Evolutionary conservation across 805 yeast species (phyloP), one percentile per base, ranked within the genome.

Genomic region (Candida argentea): DNA sequence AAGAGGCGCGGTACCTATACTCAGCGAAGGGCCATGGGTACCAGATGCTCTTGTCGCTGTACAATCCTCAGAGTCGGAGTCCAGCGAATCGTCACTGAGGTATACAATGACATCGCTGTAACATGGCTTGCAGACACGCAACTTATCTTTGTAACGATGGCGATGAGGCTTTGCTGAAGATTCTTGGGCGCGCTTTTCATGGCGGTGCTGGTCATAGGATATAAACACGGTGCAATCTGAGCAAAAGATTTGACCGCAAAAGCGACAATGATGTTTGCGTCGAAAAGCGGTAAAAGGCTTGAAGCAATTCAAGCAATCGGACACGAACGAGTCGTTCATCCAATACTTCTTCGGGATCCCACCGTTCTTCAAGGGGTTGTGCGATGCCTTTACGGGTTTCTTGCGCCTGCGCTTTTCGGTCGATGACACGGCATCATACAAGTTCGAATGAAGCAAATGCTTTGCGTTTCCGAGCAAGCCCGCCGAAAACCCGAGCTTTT

Each of bases 181-280:
- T n/a, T 31, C 24, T 10, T 24, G 15, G 19, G 28, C 18, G 22
- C 39, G 50, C 24, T 63, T 32, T 31, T 59, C 60, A 29, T 56
- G 61, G 29, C 57, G 58, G 34, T 61, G 65, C 34, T 60, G 62
- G 20, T 27, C 91, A 84, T 34, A 80, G 44, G 43, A 84, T 57
- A 43, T 59, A 41, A 85, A 69, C 3, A 70, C 56, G 0, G 95
- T 84, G 51, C 98, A 89, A 6, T 68, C 65, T 24, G 80, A 67
- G 52, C 98, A 89, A 46, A 87, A 89, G 27, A 89, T 87, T 50
- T 87, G 95, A 2, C 98, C 98, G 55, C 98, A 89, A 20, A 89
- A 76, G 30, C 98, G 61, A 46, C 98, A 89, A 52, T 89, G 98
- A 48, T 89, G 98, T 39, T 83, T 81, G 40, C 98, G 64, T 48